Evolutionary conservation across 768 basidiomycete genomes (phyloP).

Genomic region (Plicaturopsis crispa): DNA sequence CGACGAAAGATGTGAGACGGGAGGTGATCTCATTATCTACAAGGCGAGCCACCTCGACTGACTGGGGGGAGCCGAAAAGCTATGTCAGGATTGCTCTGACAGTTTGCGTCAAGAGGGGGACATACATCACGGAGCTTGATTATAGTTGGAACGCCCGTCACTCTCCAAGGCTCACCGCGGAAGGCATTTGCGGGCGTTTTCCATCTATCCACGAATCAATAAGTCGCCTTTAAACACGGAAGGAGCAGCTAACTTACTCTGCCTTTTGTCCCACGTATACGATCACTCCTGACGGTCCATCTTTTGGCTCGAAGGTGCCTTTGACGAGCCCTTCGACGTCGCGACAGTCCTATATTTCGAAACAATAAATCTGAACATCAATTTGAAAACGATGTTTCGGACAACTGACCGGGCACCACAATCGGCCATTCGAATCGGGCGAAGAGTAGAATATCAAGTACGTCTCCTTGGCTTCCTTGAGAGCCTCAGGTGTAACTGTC

Average conservation of each 20-base stretch:
- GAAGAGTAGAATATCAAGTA: conserved; percentile 71
- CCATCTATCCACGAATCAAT: conserved; percentile 45
- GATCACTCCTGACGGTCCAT: conserved; percentile 45
- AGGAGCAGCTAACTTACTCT: conserved; percentile 49
- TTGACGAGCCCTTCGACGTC: conserved; percentile 50
- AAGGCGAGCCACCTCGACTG: conserved; percentile 31
- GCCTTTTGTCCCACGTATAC: conserved; percentile 62
- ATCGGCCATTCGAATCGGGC: conserved; percentile 41
- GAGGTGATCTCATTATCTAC: conserved; percentile 31
- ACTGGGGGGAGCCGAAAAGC: conserved; percentile 17
- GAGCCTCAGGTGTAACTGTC: conserved; percentile 18
- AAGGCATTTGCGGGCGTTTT: conserved; percentile 49
- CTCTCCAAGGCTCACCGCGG: conserved; percentile 55
- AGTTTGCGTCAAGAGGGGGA: too few relatives aligned
- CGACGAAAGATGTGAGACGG: conserved; percentile 11
- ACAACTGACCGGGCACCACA: conserved; percentile 66
- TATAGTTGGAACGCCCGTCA: conserved; percentile 59
- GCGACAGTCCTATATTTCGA: conserved; percentile 50
- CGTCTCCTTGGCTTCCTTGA: conserved; percentile 34
- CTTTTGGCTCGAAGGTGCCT: conserved; percentile 37
- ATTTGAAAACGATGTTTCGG: background rate
- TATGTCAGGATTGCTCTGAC: too few relatives aligned
- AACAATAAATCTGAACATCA: conserved; percentile 4
- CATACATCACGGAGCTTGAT: conserved; percentile 52
- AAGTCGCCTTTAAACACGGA: background rate